Evolutionary conservation across 140 eudicot genomes (phyloP).

Genomic region (Erigeron philadelphicus): DNA sequence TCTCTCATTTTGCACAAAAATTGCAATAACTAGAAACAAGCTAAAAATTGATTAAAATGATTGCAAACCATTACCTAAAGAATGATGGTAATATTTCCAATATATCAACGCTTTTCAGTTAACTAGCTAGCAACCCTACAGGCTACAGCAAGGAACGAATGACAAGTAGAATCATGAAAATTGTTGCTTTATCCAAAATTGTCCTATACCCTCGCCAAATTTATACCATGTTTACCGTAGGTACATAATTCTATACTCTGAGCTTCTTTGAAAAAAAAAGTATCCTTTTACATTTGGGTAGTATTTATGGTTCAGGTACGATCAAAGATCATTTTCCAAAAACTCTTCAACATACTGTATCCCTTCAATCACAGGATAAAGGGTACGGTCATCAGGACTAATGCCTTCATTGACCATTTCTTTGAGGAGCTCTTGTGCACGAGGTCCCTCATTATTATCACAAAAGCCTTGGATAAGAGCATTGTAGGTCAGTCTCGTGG

Average conservation of each 20-base stretch:
- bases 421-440: conserved; percentile 46
- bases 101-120: conserved; percentile 10
- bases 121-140: conserved; percentile 19
- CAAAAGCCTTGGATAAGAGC: conserved; percentile 73
- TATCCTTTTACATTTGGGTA: background rate
- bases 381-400: conserved; percentile 59
- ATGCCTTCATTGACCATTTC: conserved; percentile 74
- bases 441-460: conserved; percentile 44
- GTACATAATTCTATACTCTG: background rate
- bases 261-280: background rate
- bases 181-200: background rate
- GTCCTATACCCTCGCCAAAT: background rate
- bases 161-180: background rate
- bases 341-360: conserved; percentile 37
- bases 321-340: conserved; percentile 29
- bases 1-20: background rate
- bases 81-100: background rate
- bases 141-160: conserved; percentile 8
- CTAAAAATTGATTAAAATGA: background rate
- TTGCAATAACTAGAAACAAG: background rate
- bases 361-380: conserved; percentile 51
- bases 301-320: background rate
- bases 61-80: conserved; percentile 4
- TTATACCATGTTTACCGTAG: background rate
- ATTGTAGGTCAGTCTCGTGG: conserved; percentile 59